phyloP scores from a whole-genome alignment of 2,329 filamentous ascomycete genomes.

The Colletotrichum magnum region DNA sequence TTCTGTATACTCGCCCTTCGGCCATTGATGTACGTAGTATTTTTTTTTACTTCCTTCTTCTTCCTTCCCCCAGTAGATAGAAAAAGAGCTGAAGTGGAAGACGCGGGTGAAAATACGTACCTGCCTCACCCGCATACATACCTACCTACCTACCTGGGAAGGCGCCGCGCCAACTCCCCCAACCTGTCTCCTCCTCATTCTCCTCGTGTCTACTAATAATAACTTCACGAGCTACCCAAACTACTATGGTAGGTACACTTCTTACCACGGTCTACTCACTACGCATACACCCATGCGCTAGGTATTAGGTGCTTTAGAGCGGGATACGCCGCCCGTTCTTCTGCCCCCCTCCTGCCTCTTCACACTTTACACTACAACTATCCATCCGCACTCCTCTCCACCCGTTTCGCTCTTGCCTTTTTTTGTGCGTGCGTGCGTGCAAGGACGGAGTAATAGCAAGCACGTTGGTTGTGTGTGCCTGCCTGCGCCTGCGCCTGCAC shows the following conservation, averaged over 20 bases:
- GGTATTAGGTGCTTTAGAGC: background rate
- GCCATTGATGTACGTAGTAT: background rate
- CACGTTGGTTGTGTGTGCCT: background rate
- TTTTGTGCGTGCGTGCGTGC: constrained; percentile 6
- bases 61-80: background rate
- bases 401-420: constrained; percentile 27
- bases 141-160: background rate
- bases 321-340: constrained; percentile 15
- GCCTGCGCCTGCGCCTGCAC: constrained; percentile 11
- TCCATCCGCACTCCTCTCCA: constrained; percentile 8
- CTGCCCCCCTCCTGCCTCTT: constrained; percentile 8
- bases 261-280: constrained; percentile 1
- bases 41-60: background rate
- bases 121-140: too few relatives aligned
- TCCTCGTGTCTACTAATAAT: background rate
- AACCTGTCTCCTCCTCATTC: constrained; percentile 7
- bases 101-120: background rate
- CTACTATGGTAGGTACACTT: background rate
- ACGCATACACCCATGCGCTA: constrained; percentile 15
- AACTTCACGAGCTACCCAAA: constrained; percentile 16
- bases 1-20: background rate
- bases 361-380: background rate
- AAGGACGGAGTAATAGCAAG: background rate
- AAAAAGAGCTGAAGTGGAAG: background rate
- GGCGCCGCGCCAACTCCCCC: constrained; percentile 15